Percentiles rank a stretch among this genome's conserved stretches.
These are phyloP conservation scores for Penicillium sp. DNA, from an alignment of 2,329 filamentous ascomycete genomes.

Conservation along the genomic window DNA sequence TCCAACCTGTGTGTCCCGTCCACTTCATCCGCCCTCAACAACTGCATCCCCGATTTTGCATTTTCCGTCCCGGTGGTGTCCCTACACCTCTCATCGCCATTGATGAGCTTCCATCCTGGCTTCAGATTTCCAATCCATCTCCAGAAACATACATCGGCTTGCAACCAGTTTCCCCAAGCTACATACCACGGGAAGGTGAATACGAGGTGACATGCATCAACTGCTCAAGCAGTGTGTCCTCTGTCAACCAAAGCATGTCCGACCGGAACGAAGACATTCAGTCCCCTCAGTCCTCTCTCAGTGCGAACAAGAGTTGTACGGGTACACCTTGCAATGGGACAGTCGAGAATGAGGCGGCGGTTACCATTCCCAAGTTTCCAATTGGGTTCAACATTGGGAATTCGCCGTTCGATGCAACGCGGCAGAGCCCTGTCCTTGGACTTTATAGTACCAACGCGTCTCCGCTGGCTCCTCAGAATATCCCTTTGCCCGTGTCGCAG, in stretches of 20 bases:
- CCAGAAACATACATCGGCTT: constrained; percentile 24
- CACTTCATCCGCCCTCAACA: constrained; percentile 13
- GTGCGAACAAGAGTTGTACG: constrained; percentile 5
- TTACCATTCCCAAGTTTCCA: background rate
- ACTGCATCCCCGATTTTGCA: constrained; percentile 39
- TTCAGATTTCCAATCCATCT: constrained; percentile 30
- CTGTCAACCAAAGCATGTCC: constrained; percentile 26
- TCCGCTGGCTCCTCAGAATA: background rate
- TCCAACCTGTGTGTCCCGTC: background rate
- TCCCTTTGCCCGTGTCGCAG: background rate
- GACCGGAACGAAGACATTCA: constrained; percentile 16
- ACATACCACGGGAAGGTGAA: constrained; percentile 30
- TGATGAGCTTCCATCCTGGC: constrained; percentile 45
- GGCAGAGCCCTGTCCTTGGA: constrained; percentile 23
- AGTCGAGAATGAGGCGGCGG: background rate
- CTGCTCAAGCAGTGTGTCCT: constrained; percentile 26
- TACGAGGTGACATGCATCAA: constrained; percentile 37
- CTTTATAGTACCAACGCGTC: constrained; percentile 21
- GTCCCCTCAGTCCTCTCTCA: background rate
- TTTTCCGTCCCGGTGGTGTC: constrained; percentile 37
- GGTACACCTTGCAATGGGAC: background rate
- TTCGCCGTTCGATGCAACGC: constrained; percentile 16
- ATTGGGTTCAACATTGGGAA: constrained; percentile 8
- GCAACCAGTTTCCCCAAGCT: constrained; percentile 22
- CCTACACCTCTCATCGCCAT: constrained; percentile 43